A percentile compares a stretch with the other conserved stretches of the same genome.
Conservation (phyloP, 169 alveolate genomes). For the Amoebophrya sp. region DNA sequence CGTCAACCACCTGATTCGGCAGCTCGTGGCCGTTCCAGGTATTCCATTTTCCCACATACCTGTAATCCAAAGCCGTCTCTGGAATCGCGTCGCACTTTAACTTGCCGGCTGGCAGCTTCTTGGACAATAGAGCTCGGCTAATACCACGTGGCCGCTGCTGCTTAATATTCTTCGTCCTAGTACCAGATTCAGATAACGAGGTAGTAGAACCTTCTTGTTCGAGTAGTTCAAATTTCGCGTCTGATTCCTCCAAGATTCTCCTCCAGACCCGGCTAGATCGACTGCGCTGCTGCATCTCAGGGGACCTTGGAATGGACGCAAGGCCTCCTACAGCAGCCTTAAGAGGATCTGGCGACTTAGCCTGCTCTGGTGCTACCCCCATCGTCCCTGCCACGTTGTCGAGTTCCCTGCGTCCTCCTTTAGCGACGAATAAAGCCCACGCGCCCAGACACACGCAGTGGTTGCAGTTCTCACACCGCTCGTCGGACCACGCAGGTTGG, state of each 20-base stretch:
- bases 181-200: background rate
- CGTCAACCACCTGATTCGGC: background rate
- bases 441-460: constrained; percentile 21
- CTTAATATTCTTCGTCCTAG: background rate
- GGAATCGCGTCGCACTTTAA: background rate
- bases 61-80: background rate
- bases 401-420: background rate
- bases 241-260: background rate
- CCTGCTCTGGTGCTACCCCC: too few species aligned
- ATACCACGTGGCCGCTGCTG: background rate
- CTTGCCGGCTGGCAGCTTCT: background rate
- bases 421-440: background rate
- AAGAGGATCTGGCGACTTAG: too few species aligned
- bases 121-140: background rate
- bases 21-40: background rate
- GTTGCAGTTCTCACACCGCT: background rate
- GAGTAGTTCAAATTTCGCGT: background rate
- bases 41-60: background rate
- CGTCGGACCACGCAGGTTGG: background rate
- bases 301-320: too few species aligned
- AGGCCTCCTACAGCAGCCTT: too few species aligned
- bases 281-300: too few species aligned
- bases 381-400: too few species aligned
- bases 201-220: background rate
- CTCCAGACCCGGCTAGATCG: background rate